Evolutionary conservation across 495 filamentous ascomycete species (phyloP).

Genomic region (Penicillium crystallinum): DNA sequence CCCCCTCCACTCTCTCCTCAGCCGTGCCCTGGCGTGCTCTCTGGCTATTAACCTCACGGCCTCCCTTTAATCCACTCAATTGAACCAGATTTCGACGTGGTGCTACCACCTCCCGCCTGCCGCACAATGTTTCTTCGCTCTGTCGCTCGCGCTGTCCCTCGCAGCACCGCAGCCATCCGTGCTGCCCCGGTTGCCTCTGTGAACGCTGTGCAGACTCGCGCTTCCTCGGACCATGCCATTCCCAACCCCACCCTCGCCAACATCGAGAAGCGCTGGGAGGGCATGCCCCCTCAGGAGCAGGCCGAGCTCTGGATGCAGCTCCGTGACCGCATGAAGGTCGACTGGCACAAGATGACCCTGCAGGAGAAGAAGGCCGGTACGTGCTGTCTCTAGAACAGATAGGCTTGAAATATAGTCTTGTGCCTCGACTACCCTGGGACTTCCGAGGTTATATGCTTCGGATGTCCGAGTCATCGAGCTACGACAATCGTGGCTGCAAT

Average conservation of each 20-base stretch:
- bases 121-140: constrained; percentile 48
- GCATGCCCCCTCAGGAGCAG: constrained; percentile 95
- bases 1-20: constrained; percentile 34
- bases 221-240: constrained; percentile 78
- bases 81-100: constrained; percentile 30
- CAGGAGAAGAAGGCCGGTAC: constrained; percentile 98
- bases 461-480: background rate
- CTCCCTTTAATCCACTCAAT: constrained; percentile 22
- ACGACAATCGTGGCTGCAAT: constrained; percentile 4
- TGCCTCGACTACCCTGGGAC: constrained; percentile 9
- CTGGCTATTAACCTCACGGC: constrained; percentile 18
- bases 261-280: constrained; percentile 99
- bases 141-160: constrained; percentile 42
- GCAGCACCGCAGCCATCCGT: constrained; percentile 42
- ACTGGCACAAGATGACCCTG: constrained; percentile 89
- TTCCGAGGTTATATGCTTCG: constrained; percentile 17
- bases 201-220: constrained; percentile 54
- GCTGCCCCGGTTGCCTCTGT: constrained; percentile 36
- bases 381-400: constrained; percentile 33
- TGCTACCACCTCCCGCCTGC: constrained; percentile 28
- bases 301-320: constrained; percentile 98
- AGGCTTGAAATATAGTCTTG: background rate
- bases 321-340: constrained; percentile 95
- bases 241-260: constrained; percentile 94
- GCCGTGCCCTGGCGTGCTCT: constrained; percentile 21